Evolutionary conservation across 192 early-diverging fungal genomes (phyloP).

Genomic region (Coemansia brasiliensis): DNA sequence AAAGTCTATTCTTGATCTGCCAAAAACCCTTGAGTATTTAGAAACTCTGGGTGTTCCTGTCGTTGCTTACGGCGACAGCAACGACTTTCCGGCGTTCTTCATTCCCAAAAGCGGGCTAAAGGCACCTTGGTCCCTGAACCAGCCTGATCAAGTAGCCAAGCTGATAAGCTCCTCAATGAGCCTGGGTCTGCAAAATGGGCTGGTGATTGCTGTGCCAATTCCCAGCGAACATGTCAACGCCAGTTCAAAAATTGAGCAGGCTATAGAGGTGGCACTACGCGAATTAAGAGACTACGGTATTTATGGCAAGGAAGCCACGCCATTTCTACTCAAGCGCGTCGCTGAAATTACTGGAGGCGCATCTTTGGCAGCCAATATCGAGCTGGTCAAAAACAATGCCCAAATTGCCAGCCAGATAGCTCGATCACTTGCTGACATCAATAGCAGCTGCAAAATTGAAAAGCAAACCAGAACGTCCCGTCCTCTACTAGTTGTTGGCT

Average conservation of each 20-base stretch:
- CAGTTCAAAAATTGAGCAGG: slow-evolving; percentile 63
- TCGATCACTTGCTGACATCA: slow-evolving; percentile 23
- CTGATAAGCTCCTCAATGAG: slow-evolving; percentile 59
- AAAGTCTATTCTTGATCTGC: slow-evolving; percentile 95
- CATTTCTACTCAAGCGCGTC: slow-evolving; percentile 87
- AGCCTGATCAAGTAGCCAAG: slow-evolving; percentile 43
- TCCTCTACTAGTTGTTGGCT: slow-evolving; percentile 82
- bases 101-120: slow-evolving; percentile 64
- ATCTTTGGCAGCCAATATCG: slow-evolving; percentile 71
- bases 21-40: slow-evolving; percentile 85
- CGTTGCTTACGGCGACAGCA: slow-evolving; percentile 65
- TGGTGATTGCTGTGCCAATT: slow-evolving; percentile 90
- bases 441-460: slow-evolving; percentile 4
- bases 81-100: slow-evolving; percentile 91
- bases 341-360: slow-evolving; percentile 79
- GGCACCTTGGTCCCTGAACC: slow-evolving; percentile 50
- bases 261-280: slow-evolving; percentile 67
- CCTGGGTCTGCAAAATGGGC: slow-evolving; percentile 71
- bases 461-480: background rate
- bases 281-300: slow-evolving; percentile 70
- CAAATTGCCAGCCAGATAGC: slow-evolving; percentile 79
- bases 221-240: slow-evolving; percentile 65
- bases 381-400: slow-evolving; percentile 91
- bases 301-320: slow-evolving; percentile 86
- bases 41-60: slow-evolving; percentile 95